Percentiles rank a stretch among this genome's conserved stretches.
Conservation (phyloP, 139 green algal genomes). For the Micractinium conductrix region DNA sequence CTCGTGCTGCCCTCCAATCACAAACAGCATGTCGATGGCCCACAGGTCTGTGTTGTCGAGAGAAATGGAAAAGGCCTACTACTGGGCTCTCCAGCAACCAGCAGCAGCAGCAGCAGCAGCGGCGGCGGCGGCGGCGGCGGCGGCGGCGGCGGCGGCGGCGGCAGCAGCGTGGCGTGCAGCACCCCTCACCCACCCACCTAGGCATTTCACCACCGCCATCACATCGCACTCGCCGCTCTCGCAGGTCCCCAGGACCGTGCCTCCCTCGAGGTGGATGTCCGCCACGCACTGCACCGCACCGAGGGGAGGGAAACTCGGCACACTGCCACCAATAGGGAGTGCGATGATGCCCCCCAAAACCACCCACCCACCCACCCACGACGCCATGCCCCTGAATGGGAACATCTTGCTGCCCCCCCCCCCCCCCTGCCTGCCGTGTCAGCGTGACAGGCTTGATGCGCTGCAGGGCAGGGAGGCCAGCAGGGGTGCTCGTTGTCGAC, state of each 20-base stretch:
- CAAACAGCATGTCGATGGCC: constrained; percentile 96
- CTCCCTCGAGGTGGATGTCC: constrained; percentile 94
- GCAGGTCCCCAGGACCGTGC: constrained; percentile 96
- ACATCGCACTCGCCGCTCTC: constrained; percentile 87
- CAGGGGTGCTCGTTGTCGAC: too few species aligned
- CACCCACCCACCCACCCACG: too few species aligned
- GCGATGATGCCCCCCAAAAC: neutral
- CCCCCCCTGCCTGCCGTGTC: neutral
- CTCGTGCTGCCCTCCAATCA: constrained; percentile 91
- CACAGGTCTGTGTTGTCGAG: constrained; percentile 93
- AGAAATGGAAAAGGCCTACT: too few species aligned
- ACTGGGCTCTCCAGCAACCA: too few species aligned
- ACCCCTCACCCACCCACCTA: constrained; percentile 58
- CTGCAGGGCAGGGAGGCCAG: too few species aligned
- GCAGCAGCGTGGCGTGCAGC: too few species aligned
- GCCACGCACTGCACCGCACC: constrained; percentile 82
- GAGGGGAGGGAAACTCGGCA: neutral
- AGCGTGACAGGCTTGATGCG: neutral
- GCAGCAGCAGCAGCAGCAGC: too few species aligned
- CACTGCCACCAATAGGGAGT: neutral
- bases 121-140: too few species aligned
- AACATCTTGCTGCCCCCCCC: neutral
- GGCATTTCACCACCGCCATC: constrained; percentile 92
- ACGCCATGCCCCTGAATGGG: neutral
- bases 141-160: too few species aligned